Evolutionary conservation across 306 rosid genomes (phyloP).

Genomic region (Dalbergia oliveri): DNA sequence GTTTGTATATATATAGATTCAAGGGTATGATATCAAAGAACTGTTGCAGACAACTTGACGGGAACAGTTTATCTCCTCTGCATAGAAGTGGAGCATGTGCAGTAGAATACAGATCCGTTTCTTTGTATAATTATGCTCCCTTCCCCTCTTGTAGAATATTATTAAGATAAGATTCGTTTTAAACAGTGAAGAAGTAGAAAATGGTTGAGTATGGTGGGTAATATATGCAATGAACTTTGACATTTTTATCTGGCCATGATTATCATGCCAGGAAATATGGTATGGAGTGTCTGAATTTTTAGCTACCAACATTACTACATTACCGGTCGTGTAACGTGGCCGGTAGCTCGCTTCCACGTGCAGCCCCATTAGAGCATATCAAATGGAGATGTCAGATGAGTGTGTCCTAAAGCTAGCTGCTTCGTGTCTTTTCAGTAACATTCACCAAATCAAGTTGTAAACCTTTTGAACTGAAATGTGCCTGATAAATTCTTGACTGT

Average conservation of each 20-base stretch:
- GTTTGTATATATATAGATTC: slow-evolving; percentile 64
- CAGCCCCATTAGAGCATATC: neutral
- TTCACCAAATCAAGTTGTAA: slow-evolving; percentile 30
- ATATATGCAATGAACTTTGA: neutral
- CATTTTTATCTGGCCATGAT: neutral
- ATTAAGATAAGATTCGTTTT: slow-evolving; percentile 13
- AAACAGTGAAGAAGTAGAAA: slow-evolving; percentile 26
- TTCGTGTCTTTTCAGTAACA: slow-evolving; percentile 11
- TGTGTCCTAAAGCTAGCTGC: slow-evolving; percentile 24
- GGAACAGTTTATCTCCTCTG: slow-evolving; percentile 37
- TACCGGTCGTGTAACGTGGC: too few relatives aligned
- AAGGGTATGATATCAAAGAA: slow-evolving; percentile 98
- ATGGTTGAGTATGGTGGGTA: slow-evolving; percentile 4
- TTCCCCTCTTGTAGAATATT: slow-evolving; percentile 28
- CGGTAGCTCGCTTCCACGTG: too few relatives aligned
- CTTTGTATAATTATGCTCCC: slow-evolving; percentile 23
- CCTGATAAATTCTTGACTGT: slow-evolving; percentile 19
- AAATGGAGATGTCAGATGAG: neutral
- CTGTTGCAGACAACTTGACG: slow-evolving; percentile 79
- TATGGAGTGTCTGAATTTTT: too few relatives aligned
- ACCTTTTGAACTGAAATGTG: neutral
- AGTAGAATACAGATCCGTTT: slow-evolving; percentile 32
- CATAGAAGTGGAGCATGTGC: slow-evolving; percentile 44
- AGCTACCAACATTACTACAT: neutral
- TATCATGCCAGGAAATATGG: too few relatives aligned